Percentiles rank a stretch among this genome's conserved stretches.
phyloP scores from a whole-genome alignment of 768 basidiomycete genomes.

The Macrolepiota fuliginosa region DNA sequence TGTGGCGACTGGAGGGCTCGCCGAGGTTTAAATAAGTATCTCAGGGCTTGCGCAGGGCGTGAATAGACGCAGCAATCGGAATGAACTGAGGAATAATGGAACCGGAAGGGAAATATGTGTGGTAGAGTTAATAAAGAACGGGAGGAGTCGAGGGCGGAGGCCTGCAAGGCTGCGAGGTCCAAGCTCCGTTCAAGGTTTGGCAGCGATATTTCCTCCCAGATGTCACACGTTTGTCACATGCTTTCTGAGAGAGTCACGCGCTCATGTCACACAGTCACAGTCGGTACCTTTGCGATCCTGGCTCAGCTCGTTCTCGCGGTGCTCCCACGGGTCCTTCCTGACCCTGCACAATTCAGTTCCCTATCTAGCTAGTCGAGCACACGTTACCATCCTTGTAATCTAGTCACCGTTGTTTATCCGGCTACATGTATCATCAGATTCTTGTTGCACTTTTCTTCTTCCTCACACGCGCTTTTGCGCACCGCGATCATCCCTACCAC shows the following conservation, averaged over 20 bases:
- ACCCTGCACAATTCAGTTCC: constrained; percentile 11
- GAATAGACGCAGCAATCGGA: neutral
- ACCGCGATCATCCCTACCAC: neutral
- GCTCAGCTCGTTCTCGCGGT: neutral
- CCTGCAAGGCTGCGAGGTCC: constrained; percentile 10
- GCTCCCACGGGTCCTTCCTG: constrained; percentile 7
- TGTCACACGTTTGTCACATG: constrained; percentile 8
- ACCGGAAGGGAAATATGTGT: neutral
- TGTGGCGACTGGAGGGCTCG: neutral
- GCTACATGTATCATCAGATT: neutral
- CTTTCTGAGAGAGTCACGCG: neutral
- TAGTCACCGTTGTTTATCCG: constrained; percentile 3
- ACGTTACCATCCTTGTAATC: constrained; percentile 3
- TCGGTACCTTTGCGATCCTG: constrained; percentile 8
- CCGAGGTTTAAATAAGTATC: constrained; percentile 18
- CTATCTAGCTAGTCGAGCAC: constrained; percentile 8
- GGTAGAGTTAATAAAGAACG: neutral
- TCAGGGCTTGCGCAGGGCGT: neutral
- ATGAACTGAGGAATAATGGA: neutral
- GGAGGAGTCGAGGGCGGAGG: constrained; percentile 1
- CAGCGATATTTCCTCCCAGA: constrained; percentile 11
- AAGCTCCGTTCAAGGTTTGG: constrained; percentile 8
- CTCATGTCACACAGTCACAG: neutral
- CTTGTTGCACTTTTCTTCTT: neutral
- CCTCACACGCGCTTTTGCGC: neutral